Conservation (phyloP, 805 yeast genomes). For the Scheffersomyces amazonensis region DNA sequence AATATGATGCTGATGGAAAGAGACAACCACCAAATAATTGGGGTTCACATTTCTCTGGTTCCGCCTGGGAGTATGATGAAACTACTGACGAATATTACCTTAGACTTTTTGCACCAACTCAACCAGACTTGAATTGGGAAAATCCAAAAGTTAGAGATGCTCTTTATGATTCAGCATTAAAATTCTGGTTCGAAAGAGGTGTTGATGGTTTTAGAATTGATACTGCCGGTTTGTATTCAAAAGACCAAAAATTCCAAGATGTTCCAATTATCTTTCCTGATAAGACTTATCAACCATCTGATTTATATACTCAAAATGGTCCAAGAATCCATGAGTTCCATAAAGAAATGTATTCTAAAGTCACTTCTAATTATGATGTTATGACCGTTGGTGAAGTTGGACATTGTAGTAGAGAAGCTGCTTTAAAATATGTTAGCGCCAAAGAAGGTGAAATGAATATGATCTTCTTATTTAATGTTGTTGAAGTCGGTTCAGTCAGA, state of each 20-base stretch:
- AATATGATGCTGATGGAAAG: conserved; percentile 43
- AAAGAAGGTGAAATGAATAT: conserved; percentile 33
- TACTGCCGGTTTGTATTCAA: conserved; percentile 52
- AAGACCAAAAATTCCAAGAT: conserved; percentile 43
- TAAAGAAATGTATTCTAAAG: conserved; percentile 46
- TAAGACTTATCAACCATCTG: conserved; percentile 38
- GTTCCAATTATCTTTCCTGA: conserved; percentile 46
- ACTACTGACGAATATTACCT: conserved; percentile 53
- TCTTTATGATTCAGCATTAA: conserved; percentile 46
- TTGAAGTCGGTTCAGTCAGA: conserved; percentile 34
- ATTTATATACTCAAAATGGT: conserved; percentile 35
- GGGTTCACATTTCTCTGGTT: conserved; percentile 50
- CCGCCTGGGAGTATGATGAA: conserved; percentile 59
- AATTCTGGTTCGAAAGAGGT: conserved; percentile 55
- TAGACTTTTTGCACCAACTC: conserved; percentile 49
- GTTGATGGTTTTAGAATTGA: conserved; percentile 61
- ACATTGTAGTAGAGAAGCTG: conserved; percentile 36
- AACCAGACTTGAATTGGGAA: conserved; percentile 66
- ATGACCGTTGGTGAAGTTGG: conserved; percentile 62
- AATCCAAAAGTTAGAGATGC: conserved; percentile 35
- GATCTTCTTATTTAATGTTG: conserved; percentile 32
- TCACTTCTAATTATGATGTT: conserved; percentile 45
- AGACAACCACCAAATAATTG: conserved; percentile 59
- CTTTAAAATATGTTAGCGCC: conserved; percentile 42
- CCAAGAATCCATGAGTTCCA: conserved; percentile 59